Evolutionary conservation across 2,329 filamentous ascomycete genomes (phyloP).

Genomic region (Ampelomyces quisqualis): DNA sequence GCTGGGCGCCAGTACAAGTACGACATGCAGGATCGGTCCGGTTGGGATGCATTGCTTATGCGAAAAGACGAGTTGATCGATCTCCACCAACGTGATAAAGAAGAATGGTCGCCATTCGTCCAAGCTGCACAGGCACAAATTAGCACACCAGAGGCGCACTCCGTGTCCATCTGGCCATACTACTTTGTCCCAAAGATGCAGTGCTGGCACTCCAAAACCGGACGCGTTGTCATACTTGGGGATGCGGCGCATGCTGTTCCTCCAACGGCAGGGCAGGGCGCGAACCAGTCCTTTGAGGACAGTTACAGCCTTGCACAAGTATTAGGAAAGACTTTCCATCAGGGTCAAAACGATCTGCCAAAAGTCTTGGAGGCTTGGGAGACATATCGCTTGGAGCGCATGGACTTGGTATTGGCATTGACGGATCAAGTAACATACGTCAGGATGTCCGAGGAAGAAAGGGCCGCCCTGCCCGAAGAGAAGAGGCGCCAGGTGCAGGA

Average conservation of each 20-base stretch:
- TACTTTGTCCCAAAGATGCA: constrained; percentile 33
- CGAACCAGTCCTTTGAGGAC: constrained; percentile 60
- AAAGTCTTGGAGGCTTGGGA: constrained; percentile 48
- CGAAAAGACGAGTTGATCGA: constrained; percentile 27
- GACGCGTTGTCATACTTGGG: constrained; percentile 53
- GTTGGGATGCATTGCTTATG: constrained; percentile 36
- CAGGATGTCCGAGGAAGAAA: constrained; percentile 45
- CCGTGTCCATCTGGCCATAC: constrained; percentile 21
- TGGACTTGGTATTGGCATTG: constrained; percentile 52
- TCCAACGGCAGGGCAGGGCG: constrained; percentile 61
- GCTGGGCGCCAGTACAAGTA: constrained; percentile 41
- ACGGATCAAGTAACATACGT: constrained; percentile 53
- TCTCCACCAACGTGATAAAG: constrained; percentile 9
- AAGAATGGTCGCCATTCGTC: constrained; percentile 17
- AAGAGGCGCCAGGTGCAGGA: constrained; percentile 14
- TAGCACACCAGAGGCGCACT: constrained; percentile 13
- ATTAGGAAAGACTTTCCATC: constrained; percentile 15
- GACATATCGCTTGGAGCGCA: constrained; percentile 49
- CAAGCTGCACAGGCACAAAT: constrained; percentile 15
- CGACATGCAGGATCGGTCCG: constrained; percentile 35
- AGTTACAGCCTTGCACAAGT: too few relatives aligned
- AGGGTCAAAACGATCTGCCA: constrained; percentile 29
- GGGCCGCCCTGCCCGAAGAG: constrained; percentile 19
- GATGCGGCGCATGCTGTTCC: constrained; percentile 65
- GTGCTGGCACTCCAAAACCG: constrained; percentile 47